Evolutionary conservation across 2,329 filamentous ascomycete species (phyloP).

Genomic region (Graphiopsis chlorocephala): DNA sequence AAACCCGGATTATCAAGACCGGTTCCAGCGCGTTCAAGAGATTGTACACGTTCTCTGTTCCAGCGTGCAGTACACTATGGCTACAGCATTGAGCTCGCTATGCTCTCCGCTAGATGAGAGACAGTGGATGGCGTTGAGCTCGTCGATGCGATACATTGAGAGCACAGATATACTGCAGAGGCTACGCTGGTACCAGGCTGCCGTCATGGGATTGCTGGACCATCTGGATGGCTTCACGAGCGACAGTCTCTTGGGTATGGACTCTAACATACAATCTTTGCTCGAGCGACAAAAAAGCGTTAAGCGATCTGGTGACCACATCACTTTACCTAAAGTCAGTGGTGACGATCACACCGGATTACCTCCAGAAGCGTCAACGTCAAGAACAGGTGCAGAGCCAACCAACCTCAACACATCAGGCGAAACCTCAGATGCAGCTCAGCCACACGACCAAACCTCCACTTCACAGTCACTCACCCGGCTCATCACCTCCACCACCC

Average conservation of each 20-base stretch:
- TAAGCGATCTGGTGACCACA: too few relatives aligned
- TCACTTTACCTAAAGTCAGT: too few relatives aligned
- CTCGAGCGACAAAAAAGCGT: neutral
- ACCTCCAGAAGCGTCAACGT: too few relatives aligned
- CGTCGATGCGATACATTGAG: conserved; percentile 47
- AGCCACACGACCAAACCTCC: neutral
- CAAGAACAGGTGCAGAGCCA: neutral
- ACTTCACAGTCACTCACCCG: neutral
- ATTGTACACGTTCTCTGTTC: conserved; percentile 50
- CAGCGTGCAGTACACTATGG: conserved; percentile 53
- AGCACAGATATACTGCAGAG: conserved; percentile 47
- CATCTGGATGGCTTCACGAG: neutral
- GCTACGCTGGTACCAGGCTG: conserved; percentile 50
- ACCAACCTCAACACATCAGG: neutral
- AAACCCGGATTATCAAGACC: conserved; percentile 38
- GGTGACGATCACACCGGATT: neutral
- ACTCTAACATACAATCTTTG: neutral
- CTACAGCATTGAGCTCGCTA: conserved; percentile 49
- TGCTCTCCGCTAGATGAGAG: conserved; percentile 36
- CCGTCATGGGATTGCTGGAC: conserved; percentile 40
- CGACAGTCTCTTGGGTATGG: neutral
- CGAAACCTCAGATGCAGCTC: neutral
- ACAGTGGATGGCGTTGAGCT: conserved; percentile 49
- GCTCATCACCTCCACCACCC: neutral
- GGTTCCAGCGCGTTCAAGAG: conserved; percentile 41